These are phyloP conservation scores for Diphasiastrum complanatum DNA, from an alignment of 83 land plant species.

Conservation along the genomic window DNA sequence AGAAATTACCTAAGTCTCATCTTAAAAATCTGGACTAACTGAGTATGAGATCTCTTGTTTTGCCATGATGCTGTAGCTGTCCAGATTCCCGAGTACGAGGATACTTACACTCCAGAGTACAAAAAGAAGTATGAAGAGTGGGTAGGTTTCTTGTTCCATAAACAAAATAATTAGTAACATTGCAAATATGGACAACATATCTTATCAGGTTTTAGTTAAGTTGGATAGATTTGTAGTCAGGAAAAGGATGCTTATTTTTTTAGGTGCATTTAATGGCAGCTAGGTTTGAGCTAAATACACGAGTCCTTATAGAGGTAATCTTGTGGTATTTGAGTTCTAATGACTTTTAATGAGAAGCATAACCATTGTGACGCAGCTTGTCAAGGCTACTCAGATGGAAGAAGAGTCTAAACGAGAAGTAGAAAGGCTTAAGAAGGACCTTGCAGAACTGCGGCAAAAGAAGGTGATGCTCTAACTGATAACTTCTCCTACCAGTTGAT, in stretches of 20 bases:
- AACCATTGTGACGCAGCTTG: constrained; percentile 39
- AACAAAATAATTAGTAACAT: too few relatives aligned
- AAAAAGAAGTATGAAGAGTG: constrained; percentile 64
- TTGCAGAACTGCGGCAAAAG: constrained; percentile 53
- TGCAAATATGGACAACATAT: too few relatives aligned
- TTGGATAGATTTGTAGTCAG: too few relatives aligned
- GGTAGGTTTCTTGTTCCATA: constrained; percentile 51
- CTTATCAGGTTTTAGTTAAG: too few relatives aligned
- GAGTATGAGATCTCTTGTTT: too few relatives aligned
- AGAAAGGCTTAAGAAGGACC: constrained; percentile 59
- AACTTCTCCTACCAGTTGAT: too few relatives aligned
- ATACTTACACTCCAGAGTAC: constrained; percentile 61
- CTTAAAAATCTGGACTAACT: too few relatives aligned
- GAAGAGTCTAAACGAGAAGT: constrained; percentile 51
- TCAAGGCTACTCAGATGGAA: constrained; percentile 58
- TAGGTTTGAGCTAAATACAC: too few relatives aligned
- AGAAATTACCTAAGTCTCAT: neutral
- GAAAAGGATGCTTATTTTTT: too few relatives aligned
- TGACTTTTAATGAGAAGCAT: neutral
- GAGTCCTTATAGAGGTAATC: neutral
- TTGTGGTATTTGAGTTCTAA: neutral
- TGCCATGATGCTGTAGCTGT: constrained; percentile 30
- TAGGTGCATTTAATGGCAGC: too few relatives aligned
- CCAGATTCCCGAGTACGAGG: constrained; percentile 56
- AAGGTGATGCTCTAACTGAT: constrained; percentile 35